phyloP scores from a whole-genome alignment of 1,284 basidiomycete genomes.

The Ganoderma multipileum region DNA sequence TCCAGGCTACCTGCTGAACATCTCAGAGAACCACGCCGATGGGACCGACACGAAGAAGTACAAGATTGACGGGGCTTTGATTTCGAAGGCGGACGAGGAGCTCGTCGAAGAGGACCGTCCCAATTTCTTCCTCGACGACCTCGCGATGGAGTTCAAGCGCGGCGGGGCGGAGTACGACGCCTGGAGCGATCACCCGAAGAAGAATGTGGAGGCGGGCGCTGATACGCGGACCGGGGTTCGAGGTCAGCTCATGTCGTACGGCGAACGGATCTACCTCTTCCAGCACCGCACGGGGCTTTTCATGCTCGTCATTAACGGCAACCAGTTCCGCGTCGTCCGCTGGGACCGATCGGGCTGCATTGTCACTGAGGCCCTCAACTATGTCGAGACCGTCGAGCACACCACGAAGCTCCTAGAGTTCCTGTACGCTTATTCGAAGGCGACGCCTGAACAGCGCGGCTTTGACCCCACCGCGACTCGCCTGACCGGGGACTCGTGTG shows the following conservation, averaged over 20 bases:
- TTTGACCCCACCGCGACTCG: slow-evolving; percentile 15
- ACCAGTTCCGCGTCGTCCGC: slow-evolving; percentile 3
- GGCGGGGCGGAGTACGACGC: not conserved
- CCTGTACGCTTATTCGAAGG: slow-evolving; percentile 2
- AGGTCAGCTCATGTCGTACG: slow-evolving; percentile 10
- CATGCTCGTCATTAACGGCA: slow-evolving; percentile 3
- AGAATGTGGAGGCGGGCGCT: not conserved
- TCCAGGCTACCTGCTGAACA: not conserved
- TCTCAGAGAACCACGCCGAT: not conserved
- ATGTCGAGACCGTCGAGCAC: not conserved
- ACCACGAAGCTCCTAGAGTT: slow-evolving; percentile 9
- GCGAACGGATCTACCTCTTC: not conserved
- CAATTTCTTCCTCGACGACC: not conserved
- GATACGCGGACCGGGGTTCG: not conserved
- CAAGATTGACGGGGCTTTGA: slow-evolving; percentile 5
- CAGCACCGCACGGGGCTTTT: slow-evolving; percentile 6
- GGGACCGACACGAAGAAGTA: not conserved
- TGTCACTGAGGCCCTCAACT: slow-evolving; percentile 6
- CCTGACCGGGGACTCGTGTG: slow-evolving; percentile 2
- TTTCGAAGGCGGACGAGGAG: not conserved
- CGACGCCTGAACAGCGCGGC: not conserved
- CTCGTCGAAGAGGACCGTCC: not conserved
- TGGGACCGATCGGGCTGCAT: slow-evolving; percentile 8
- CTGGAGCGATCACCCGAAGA: not conserved
- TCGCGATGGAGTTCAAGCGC: slow-evolving; percentile 12